Evolutionary conservation across 257 asterid genomes (phyloP), one percentile per base, ranked within the genome.

Genomic region (Solanum arcanum): DNA sequence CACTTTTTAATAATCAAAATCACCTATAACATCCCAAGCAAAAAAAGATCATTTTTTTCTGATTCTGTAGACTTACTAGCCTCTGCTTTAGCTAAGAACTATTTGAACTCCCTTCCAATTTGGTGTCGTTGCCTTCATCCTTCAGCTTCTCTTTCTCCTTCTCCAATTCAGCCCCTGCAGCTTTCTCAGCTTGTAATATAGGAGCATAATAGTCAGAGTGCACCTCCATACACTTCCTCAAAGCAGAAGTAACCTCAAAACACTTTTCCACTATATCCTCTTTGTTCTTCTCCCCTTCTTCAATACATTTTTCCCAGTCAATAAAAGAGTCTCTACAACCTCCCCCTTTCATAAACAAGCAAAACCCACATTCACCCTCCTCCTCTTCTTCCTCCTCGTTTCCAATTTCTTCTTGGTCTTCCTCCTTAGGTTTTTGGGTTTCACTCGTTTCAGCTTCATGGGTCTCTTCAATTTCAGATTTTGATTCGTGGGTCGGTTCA

Each of bases 301-400:
- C 96, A 68, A 94, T 92, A 21, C 98, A 94, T 83, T 91, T 92
- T 84, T 94, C 96, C 99, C 99, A 96, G 6, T 87, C 94, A 46
- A 77, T 64, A 87, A 96, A 96, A 2, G 86, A 62, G 9, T 96
- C 98, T 72, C 75, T 94, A 84, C 99, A 96, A 18, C 94, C 99
- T 33, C 99, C 98, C 42, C 89, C 98, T 88, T 96, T 96, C 99
- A 96, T 96, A 49, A 90, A 94, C 86, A 96, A 88, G 88, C 98
- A 96, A 88, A 94, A 96, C 87, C 98, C 98, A 89, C 98, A 94
- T 81, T 94, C 98, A 0, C 94, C 96, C 83, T 92, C 98, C 0
- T 92, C 98, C 0, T 93, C 96, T 12, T 92, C 95, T 12, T 23
- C 95, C 16, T 80, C 93, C 35, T 81, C 21, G 18, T 62, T 89